Evolutionary conservation across 2,329 filamentous ascomycete genomes (phyloP).

Genomic region (Dactylellina sp.): DNA sequence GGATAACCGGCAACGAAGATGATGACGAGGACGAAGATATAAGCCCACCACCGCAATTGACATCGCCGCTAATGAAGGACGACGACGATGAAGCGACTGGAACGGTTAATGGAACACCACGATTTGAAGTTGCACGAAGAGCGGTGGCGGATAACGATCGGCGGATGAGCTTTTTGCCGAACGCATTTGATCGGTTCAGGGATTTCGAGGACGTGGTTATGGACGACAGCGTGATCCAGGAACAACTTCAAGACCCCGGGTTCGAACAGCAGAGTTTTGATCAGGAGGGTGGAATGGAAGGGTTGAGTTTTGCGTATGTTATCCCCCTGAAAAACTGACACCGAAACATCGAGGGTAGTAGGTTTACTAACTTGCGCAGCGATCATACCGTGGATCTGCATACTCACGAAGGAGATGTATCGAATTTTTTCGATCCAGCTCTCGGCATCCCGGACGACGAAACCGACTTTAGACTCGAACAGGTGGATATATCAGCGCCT

Average conservation of each 20-base stretch:
- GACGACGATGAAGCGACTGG: constrained; percentile 20
- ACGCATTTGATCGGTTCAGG: constrained; percentile 40
- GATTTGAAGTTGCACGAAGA: constrained; percentile 41
- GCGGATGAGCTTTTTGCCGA: constrained; percentile 42
- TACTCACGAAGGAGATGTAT: constrained; percentile 32
- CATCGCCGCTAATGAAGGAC: constrained; percentile 34
- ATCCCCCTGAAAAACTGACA: background rate
- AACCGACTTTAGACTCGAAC: constrained; percentile 48
- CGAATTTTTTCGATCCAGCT: constrained; percentile 31
- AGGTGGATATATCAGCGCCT: constrained; percentile 29
- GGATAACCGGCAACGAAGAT: constrained; percentile 37
- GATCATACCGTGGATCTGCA: constrained; percentile 33
- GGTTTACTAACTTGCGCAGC: constrained; percentile 13
- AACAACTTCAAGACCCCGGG: constrained; percentile 6
- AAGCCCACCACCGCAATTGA: constrained; percentile 39
- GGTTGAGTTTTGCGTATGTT: constrained; percentile 51
- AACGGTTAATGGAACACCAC: constrained; percentile 25
- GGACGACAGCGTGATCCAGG: constrained; percentile 40
- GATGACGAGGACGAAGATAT: constrained; percentile 46
- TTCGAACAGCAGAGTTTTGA: constrained; percentile 37
- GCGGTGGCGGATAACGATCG: constrained; percentile 46
- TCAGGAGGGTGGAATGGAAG: constrained; percentile 32
- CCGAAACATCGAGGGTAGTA: background rate
- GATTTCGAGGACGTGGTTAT: constrained; percentile 43
- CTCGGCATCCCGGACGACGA: constrained; percentile 48